phyloP scores from a whole-genome alignment of 495 filamentous ascomycete genomes.

The Jackrogersella multiformis region DNA sequence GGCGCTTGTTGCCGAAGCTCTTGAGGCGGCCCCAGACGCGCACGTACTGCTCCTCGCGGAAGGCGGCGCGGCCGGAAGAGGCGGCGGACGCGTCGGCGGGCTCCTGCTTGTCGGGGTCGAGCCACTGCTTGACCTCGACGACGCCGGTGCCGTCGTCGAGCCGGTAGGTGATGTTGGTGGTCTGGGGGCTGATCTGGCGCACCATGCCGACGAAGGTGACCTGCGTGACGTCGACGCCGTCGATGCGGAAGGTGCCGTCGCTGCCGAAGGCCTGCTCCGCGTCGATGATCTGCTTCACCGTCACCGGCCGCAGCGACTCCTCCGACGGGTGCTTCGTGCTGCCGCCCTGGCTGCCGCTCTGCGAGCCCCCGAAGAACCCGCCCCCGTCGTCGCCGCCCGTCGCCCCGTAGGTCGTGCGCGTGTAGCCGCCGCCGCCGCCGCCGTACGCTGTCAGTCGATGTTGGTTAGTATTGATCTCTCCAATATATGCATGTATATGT shows the following conservation, averaged over 20 bases:
- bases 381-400: conserved; percentile 56
- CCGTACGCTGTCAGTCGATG: conserved; percentile 48
- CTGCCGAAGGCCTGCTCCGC: conserved; percentile 77
- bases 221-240: conserved; percentile 70
- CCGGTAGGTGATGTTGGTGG: conserved; percentile 90
- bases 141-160: conserved; percentile 94
- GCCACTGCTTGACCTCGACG: conserved; percentile 93
- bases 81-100: conserved; percentile 53
- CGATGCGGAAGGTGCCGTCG: conserved; percentile 76
- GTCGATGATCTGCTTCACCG: conserved; percentile 92
- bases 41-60: conserved; percentile 75
- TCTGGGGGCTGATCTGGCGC: conserved; percentile 82
- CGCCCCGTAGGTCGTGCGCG: conserved; percentile 50
- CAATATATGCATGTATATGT: no score
- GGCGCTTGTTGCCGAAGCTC: conserved; percentile 77
- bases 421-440: conserved; percentile 55
- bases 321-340: conserved; percentile 40
- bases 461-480: conserved; percentile 18
- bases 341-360: conserved; percentile 54
- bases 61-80: conserved; percentile 53
- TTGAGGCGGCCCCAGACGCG: conserved; percentile 83
- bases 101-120: conserved; percentile 68
- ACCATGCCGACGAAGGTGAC: conserved; percentile 91
- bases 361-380: conserved; percentile 56
- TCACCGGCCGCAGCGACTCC: conserved; percentile 88